Evolutionary conservation across 257 asterid species (phyloP).

Genomic region (Scutellaria baicalensis): DNA sequence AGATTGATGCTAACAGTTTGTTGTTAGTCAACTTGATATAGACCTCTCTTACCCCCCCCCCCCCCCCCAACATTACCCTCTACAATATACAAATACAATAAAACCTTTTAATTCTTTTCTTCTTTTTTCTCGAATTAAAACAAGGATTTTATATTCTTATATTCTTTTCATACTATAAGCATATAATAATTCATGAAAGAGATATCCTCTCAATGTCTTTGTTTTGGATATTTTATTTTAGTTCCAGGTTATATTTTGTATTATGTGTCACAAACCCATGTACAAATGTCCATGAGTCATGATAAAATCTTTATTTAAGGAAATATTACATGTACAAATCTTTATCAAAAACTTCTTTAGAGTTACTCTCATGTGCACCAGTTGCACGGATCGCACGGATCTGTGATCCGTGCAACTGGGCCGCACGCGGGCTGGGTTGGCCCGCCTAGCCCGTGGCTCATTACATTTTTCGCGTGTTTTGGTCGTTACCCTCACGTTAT

Average conservation of each 20-base stretch:
- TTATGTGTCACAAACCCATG: too few relatives aligned
- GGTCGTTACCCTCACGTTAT: too few relatives aligned
- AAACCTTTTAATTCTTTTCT: background rate
- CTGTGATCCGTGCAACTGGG: too few relatives aligned
- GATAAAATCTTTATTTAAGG: too few relatives aligned
- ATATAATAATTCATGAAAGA: background rate
- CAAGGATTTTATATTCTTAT: background rate
- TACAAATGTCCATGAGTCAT: too few relatives aligned
- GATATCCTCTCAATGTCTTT: background rate
- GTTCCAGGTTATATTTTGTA: background rate
- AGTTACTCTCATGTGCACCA: too few relatives aligned
- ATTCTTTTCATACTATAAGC: constrained; percentile 7
- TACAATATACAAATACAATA: background rate
- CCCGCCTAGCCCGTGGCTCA: too few relatives aligned
- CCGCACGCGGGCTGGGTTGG: too few relatives aligned
- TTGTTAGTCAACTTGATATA: constrained; percentile 26
- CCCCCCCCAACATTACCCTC: background rate
- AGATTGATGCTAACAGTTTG: constrained; percentile 25
- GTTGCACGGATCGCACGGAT: too few relatives aligned
- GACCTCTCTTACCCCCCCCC: constrained; percentile 15
- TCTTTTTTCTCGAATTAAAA: background rate
- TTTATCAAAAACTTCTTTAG: too few relatives aligned
- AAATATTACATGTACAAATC: too few relatives aligned
- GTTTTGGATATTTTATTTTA: background rate
- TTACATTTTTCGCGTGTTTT: too few relatives aligned